Base-by-base conservation (phyloP, 192 early-diverging fungal species). In the Coemansia sp. region DNA sequence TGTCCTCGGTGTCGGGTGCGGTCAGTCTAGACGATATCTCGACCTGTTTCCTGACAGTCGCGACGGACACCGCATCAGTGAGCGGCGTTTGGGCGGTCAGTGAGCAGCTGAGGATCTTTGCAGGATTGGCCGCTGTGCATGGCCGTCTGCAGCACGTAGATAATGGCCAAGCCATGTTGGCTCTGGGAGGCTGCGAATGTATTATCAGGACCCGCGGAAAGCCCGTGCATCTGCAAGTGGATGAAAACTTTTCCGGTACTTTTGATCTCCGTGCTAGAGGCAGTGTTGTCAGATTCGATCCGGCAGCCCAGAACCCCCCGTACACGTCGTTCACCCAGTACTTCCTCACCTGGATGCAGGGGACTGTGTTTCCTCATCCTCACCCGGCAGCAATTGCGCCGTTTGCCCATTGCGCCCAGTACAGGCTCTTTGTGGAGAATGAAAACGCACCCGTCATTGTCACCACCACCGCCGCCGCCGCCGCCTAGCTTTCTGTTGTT, bases 241-340 rank as follows among this genome's bases (percentile, higher is more conserved):
- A 45, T 39, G 38, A 61, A n/a, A 46, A 56, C 37, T 77, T 71
- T 49, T 37, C 42, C 40, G 75, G 75, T 22, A 13, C 48, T 37
- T 77, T 71, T 61, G 67, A 77, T 39, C 42, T 77, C n/a, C 46
- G 63, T 12, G 58, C 75, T 25, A n/a, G 38, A 7, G 67, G 67
- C 58, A 72, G 75, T 11, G 60, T 77, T 12, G 70, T 59, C 12
- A 68, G 60, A 5, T 64, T 72, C 55, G 65, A 42, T 10, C 37
- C 72, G 16, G 65, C 58, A 10, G 16, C 57, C 19, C 51, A 54
- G 51, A 20, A 54, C 51, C 51, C 25, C 25, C 25, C 51, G 6
- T 7, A 20, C 20, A 54, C 51, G 12, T 54, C 51, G 19, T 54
- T 54, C 51, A 54, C 20, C 51, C 51, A 54, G 51, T 25, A 54